Evolutionary conservation across 176 grass and related monocot genomes (phyloP).

Genomic region (Oryza longistaminata): DNA sequence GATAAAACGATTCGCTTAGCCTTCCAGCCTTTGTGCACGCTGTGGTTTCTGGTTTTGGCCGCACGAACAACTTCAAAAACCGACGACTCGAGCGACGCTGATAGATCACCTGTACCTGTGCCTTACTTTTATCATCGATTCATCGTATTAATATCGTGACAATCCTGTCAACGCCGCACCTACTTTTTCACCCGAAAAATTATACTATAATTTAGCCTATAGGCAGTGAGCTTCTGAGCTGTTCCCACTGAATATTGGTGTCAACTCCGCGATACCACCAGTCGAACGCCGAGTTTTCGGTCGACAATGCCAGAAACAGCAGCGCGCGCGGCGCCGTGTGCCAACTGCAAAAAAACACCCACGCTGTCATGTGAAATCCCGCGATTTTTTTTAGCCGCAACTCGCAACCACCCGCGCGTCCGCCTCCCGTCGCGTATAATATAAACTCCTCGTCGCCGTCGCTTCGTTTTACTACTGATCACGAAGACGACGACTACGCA

Average conservation of each 20-base stretch:
- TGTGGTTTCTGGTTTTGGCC: not conserved
- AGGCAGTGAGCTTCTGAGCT: not conserved
- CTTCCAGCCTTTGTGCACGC: not conserved
- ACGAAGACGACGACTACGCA: not conserved
- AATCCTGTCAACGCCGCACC: not conserved
- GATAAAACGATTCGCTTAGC: not conserved
- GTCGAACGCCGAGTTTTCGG: not conserved
- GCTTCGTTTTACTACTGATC: not conserved
- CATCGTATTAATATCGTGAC: not conserved
- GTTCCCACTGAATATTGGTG: not conserved
- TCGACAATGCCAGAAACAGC: conserved; percentile 32
- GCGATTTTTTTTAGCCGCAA: conserved; percentile 2
- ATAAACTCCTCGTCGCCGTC: not conserved
- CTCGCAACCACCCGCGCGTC: not conserved
- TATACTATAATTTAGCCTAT: not conserved
- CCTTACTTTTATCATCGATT: not conserved
- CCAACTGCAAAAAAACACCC: not conserved
- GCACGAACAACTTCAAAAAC: not conserved
- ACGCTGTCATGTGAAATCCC: not conserved
- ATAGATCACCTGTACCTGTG: conserved; percentile 12
- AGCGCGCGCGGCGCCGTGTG: conserved; percentile 32
- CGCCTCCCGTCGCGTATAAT: conserved; percentile 26
- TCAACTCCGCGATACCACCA: conserved; percentile 10
- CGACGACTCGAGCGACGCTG: not conserved
- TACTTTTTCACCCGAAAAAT: not conserved